A percentile compares a stretch with the other conserved stretches of the same genome.
These are phyloP conservation scores for Hypericum androsaemum DNA, from an alignment of 345 rosid species.

Conservation along the genomic window DNA sequence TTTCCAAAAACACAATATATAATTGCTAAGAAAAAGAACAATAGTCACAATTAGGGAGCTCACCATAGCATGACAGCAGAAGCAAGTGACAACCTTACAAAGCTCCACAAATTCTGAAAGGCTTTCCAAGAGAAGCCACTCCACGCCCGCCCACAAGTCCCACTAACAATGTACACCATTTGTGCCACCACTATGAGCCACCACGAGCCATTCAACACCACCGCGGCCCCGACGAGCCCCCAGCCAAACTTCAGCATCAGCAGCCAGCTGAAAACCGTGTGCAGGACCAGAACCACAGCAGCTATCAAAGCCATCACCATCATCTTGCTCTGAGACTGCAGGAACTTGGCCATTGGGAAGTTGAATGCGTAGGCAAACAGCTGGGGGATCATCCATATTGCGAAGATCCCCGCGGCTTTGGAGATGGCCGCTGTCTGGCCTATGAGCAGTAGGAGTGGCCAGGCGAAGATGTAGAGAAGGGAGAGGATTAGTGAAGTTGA, in stretches of 20 bases:
- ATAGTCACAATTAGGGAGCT: slow-evolving; percentile 9
- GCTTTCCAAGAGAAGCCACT: slow-evolving; percentile 70
- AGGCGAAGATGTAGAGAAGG: slow-evolving; percentile 10
- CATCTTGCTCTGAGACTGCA: slow-evolving; percentile 16
- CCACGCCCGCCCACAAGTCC: slow-evolving; percentile 80
- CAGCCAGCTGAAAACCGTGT: slow-evolving; percentile 60
- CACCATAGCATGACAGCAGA: slow-evolving; percentile 95
- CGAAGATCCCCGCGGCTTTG: slow-evolving; percentile 6
- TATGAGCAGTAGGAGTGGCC: slow-evolving; percentile 6
- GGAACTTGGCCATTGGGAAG: slow-evolving; percentile 12
- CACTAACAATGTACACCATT: slow-evolving; percentile 51
- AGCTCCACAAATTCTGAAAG: slow-evolving; percentile 55
- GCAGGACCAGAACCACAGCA: slow-evolving; percentile 13
- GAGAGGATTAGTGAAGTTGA: slow-evolving; percentile 1
- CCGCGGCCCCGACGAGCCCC: slow-evolving; percentile 73
- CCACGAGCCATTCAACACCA: slow-evolving; percentile 66
- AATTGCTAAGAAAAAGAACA: background rate
- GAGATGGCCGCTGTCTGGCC: slow-evolving; percentile 12
- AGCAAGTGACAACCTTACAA: slow-evolving; percentile 72
- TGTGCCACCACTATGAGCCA: slow-evolving; percentile 44
- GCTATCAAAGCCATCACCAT: slow-evolving; percentile 11
- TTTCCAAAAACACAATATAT: too few species aligned
- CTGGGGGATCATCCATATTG: slow-evolving; percentile 15
- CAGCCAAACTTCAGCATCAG: slow-evolving; percentile 44
- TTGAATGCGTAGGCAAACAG: slow-evolving; percentile 13